A percentile compares a stretch with the other conserved stretches of the same genome.
phyloP scores from a whole-genome alignment of 2,329 filamentous ascomycete species.

The Cladorrhinum sp. region DNA sequence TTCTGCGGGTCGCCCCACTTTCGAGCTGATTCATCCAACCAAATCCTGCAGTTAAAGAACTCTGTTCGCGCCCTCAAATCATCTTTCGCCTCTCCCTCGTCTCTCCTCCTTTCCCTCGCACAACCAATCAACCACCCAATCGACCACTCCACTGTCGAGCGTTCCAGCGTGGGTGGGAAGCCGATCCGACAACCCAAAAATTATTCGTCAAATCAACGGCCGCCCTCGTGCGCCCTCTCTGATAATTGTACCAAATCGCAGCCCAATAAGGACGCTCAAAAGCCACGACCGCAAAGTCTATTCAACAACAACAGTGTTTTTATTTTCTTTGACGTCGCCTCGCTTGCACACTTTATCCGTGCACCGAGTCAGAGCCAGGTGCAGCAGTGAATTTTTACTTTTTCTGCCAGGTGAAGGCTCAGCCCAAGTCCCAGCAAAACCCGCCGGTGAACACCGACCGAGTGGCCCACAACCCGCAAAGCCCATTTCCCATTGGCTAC shows the following conservation, averaged over 20 bases:
- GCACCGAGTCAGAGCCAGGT: conserved; percentile 1
- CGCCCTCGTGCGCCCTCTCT: conserved; percentile 20
- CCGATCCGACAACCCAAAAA: conserved; percentile 23
- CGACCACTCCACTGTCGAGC: conserved; percentile 37
- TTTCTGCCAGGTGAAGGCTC: conserved; percentile 1
- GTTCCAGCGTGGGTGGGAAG: conserved; percentile 22
- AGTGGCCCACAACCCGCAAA: conserved; percentile 2
- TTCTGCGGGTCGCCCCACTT: conserved; percentile 33
- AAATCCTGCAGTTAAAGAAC: conserved; percentile 41
- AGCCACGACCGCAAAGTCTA: conserved; percentile 4
- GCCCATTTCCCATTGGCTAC: neutral
- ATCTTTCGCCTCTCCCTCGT: conserved; percentile 46
- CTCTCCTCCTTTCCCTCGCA: conserved; percentile 42
- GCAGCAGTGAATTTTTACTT: neutral
- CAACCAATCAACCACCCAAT: conserved; percentile 48
- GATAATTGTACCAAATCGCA: conserved; percentile 15
- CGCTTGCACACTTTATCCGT: conserved; percentile 18
- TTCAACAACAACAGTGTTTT: conserved; percentile 10
- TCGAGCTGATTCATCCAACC: conserved; percentile 49
- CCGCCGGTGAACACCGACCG: conserved; percentile 3
- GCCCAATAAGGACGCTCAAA: conserved; percentile 28
- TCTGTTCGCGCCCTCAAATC: conserved; percentile 49
- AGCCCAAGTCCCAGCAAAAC: conserved; percentile 13
- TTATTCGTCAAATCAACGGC: conserved; percentile 33
- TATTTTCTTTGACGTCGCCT: conserved; percentile 14